phyloP scores from a whole-genome alignment of 2,329 filamentous ascomycete species.

The Penicillium brevicompactum region DNA sequence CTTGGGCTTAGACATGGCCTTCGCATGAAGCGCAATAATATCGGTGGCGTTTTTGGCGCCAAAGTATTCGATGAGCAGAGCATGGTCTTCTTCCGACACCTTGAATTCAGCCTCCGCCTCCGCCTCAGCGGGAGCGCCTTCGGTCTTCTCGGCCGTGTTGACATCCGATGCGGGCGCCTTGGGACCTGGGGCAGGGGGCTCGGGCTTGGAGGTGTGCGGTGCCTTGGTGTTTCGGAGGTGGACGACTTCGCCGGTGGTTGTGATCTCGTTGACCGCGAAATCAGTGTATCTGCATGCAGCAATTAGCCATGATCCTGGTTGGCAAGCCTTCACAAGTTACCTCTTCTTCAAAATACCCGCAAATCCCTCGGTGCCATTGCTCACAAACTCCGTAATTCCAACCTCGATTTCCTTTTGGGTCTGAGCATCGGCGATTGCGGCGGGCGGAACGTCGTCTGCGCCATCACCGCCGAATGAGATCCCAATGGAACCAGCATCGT shows the following conservation, averaged over 20 bases:
- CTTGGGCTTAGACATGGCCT: constrained; percentile 56
- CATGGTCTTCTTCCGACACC: constrained; percentile 49
- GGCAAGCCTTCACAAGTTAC: constrained; percentile 33
- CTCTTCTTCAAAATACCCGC: constrained; percentile 68
- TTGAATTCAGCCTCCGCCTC: constrained; percentile 28
- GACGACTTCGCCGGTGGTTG: constrained; percentile 71
- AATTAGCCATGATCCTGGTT: constrained; percentile 4
- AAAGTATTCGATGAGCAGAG: constrained; percentile 51
- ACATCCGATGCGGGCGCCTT: constrained; percentile 10
- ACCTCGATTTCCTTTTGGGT: constrained; percentile 45
- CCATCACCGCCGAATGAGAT: constrained; percentile 16
- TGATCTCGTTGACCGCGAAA: constrained; percentile 89
- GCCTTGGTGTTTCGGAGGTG: constrained; percentile 62
- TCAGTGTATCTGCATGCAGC: constrained; percentile 71
- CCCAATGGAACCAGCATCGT: constrained; percentile 23
- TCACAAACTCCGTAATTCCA: constrained; percentile 68
- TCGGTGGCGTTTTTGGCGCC: constrained; percentile 52
- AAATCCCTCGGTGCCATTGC: constrained; percentile 60
- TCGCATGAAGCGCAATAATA: constrained; percentile 59
- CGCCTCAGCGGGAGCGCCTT: constrained; percentile 17
- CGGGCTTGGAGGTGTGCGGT: constrained; percentile 21
- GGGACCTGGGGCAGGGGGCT: background rate
- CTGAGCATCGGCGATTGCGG: constrained; percentile 31
- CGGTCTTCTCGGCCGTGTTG: constrained; percentile 17
- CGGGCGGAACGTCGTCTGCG: constrained; percentile 12